Conservation (phyloP, 495 filamentous ascomycete genomes). For the Umbilicaria muhlenbergii region DNA sequence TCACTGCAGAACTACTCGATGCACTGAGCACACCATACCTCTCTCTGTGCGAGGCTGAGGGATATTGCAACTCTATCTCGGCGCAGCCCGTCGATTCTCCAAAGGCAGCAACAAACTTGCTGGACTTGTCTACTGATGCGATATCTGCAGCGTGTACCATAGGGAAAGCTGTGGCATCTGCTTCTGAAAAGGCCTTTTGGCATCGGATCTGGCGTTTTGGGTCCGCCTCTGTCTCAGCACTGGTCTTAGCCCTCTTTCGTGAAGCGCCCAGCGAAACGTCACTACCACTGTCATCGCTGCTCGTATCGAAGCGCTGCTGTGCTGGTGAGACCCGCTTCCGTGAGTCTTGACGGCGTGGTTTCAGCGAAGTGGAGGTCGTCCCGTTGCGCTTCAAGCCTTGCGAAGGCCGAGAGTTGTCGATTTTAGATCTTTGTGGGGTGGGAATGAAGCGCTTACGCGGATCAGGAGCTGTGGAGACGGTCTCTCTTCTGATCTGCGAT, state of each 20-base stretch:
- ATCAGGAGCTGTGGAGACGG: slow-evolving; percentile 14
- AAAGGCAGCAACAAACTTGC: slow-evolving; percentile 32
- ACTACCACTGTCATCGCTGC: slow-evolving; percentile 24
- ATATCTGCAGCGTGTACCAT: slow-evolving; percentile 59
- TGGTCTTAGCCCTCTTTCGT: slow-evolving; percentile 29
- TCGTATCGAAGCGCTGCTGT: slow-evolving; percentile 32
- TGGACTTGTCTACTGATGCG: slow-evolving; percentile 29
- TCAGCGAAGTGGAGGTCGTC: slow-evolving; percentile 20
- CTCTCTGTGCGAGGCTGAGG: slow-evolving; percentile 51
- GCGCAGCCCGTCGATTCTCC: slow-evolving; percentile 28
- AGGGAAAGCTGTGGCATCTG: slow-evolving; percentile 28
- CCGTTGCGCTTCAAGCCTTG: slow-evolving; percentile 19
- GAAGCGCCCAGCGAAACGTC: slow-evolving; percentile 30
- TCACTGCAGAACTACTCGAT: slow-evolving; percentile 7
- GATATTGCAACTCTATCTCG: slow-evolving; percentile 53
- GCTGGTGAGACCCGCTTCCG: slow-evolving; percentile 33
- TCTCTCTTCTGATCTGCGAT: slow-evolving; percentile 18
- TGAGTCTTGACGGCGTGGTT: slow-evolving; percentile 19
- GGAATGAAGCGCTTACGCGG: neutral
- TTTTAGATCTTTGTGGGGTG: slow-evolving; percentile 2
- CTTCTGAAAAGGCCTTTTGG: slow-evolving; percentile 42
- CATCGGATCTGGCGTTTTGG: slow-evolving; percentile 42
- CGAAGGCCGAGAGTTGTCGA: slow-evolving; percentile 9
- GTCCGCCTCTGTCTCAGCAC: slow-evolving; percentile 33
- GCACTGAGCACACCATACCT: slow-evolving; percentile 28